Evolutionary conservation across 2,329 filamentous ascomycete genomes (phyloP), one percentile per base, ranked within the genome.

Genomic region (Xylaria sp.): DNA sequence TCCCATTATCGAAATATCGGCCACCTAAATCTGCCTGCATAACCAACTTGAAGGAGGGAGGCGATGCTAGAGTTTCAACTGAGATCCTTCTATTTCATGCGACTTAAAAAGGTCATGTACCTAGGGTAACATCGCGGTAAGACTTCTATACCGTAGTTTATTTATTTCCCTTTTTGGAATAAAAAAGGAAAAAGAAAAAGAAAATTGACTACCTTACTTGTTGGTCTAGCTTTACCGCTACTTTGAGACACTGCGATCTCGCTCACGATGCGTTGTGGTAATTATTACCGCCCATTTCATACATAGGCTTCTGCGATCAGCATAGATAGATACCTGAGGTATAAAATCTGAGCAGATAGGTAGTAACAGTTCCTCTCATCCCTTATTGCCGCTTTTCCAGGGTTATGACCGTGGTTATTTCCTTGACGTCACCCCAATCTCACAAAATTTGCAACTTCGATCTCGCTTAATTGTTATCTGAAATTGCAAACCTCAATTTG

Each of bases 351-450:
- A 33, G 38, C n/a, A n/a, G n/a, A n/a, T 20, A 42, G 33, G 42
- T 36, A n/a, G 53, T 20, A 51, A 44, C 33, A 49, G 25, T 50
- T 55, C 17, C 4, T 29, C n/a, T 45, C 17, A 33, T 53, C 29
- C 29, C 29, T 47, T 42, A 55, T 54, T 54, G 54, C 47, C 42
- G 59, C 15, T 31, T 50, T 50, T 39, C 65, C 50, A n/a, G 50
- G 51, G 39, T 22, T 51, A 47, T 27, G 31, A 31, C 44, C 38
- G 55, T 39, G 50, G 51, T 49, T 61, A 22, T 60, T 56, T 59
- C 20, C 57, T 63, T 68, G 68, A 70, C 68, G 66, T 70, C 66
- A 70, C 56, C 39, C 20, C 51, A 47, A 70, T 66, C 59, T 64
- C n/a, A n/a, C n/a, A 44, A 65, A 38, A 59, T 65, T 58, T 62